Conservation (phyloP, 2,329 filamentous ascomycete genomes). For the Raffaelea albimanens region DNA sequence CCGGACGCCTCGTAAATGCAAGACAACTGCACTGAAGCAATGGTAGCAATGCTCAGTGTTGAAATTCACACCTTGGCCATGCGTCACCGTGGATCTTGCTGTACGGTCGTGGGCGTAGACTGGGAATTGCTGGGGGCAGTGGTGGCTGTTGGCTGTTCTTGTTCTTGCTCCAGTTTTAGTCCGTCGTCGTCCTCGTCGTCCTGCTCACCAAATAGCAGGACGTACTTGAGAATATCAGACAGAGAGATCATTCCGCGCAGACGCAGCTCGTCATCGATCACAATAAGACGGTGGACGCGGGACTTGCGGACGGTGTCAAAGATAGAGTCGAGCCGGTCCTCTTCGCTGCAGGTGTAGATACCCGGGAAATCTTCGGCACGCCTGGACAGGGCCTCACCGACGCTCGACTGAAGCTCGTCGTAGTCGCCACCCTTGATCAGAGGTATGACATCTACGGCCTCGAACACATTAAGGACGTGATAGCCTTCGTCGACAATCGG, state of each 20-base stretch:
- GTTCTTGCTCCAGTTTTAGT: too few relatives aligned
- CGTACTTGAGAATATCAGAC: conserved; percentile 94
- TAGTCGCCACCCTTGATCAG: conserved; percentile 91
- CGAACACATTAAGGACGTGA: conserved; percentile 87
- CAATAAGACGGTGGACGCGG: conserved; percentile 82
- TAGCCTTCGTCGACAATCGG: conserved; percentile 77
- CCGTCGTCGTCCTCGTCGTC: conserved; percentile 26
- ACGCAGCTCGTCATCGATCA: conserved; percentile 82
- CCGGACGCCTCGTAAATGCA: neutral
- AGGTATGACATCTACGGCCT: conserved; percentile 93
- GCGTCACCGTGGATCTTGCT: neutral
- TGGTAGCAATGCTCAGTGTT: too few relatives aligned
- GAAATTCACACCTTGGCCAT: neutral
- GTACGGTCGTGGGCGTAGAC: too few relatives aligned
- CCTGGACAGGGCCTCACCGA: conserved; percentile 83
- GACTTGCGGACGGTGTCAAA: conserved; percentile 96
- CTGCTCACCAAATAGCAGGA: conserved; percentile 70
- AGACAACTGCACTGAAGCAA: neutral
- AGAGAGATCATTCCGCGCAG: conserved; percentile 85
- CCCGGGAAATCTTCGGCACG: conserved; percentile 86
- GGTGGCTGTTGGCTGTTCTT: too few relatives aligned
- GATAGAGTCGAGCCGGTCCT: conserved; percentile 88
- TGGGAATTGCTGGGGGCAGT: too few relatives aligned
- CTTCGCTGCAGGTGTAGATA: conserved; percentile 89
- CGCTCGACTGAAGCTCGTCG: conserved; percentile 75